Evolutionary conservation across 2,329 filamentous ascomycete species (phyloP).

Genomic region (Penicillium paneum): DNA sequence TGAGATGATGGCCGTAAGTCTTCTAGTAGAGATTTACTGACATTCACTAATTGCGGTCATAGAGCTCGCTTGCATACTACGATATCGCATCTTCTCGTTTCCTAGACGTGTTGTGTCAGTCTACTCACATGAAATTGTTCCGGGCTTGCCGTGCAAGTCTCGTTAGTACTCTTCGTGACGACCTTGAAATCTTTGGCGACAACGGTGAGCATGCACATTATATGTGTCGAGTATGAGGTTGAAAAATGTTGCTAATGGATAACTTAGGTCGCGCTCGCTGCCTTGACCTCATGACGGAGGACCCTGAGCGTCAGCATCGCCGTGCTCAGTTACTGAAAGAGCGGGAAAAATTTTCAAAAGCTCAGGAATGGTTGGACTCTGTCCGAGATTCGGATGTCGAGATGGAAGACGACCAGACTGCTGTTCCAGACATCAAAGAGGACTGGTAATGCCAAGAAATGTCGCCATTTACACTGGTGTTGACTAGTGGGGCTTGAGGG

Average conservation of each 20-base stretch:
- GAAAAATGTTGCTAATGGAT: neutral
- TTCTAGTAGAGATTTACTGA: neutral
- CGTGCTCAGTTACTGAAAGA: conserved; percentile 31
- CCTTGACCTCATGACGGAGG: conserved; percentile 38
- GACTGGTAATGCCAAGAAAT: neutral
- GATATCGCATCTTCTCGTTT: conserved; percentile 40
- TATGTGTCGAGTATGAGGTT: neutral
- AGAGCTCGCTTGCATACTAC: conserved; percentile 41
- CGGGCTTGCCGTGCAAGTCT: conserved; percentile 35
- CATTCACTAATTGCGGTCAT: conserved; percentile 9
- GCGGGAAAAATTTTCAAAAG: conserved; percentile 33
- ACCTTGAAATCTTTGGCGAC: conserved; percentile 29
- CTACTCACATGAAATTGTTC: conserved; percentile 37
- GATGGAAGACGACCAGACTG: neutral
- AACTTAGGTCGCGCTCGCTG: conserved; percentile 34
- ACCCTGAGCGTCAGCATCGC: conserved; percentile 34
- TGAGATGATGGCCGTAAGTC: conserved; percentile 43
- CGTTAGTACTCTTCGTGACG: conserved; percentile 27
- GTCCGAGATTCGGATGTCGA: conserved; percentile 8
- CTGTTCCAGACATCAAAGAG: neutral
- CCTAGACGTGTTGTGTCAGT: conserved; percentile 40
- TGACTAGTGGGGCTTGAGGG: neutral
- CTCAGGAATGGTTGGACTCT: conserved; percentile 31
- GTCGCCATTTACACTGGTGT: neutral
- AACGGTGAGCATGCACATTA: conserved; percentile 28